Base-by-base conservation (phyloP, 225 moss, liverwort and hornwort genomes). In the Pseudoscleropodium purum region DNA sequence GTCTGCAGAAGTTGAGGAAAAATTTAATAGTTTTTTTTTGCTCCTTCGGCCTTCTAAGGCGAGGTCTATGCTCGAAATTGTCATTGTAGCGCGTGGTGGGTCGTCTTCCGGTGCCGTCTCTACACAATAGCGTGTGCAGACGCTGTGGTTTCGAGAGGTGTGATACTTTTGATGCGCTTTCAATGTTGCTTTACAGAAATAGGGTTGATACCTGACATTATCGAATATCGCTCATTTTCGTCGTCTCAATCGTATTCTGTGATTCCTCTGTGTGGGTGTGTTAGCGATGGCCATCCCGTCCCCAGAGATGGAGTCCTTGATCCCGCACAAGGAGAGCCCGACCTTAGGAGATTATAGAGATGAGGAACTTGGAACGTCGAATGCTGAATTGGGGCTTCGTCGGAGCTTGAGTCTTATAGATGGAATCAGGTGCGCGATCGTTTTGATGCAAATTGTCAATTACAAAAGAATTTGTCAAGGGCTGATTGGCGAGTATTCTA, bases 371-470 rank as follows among this genome's bases (percentile, higher is more conserved):
- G 90, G 51, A 83, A 61, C 76, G 47, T 77, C 85, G 79, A 88
- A 85, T 51, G 76, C 88, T 52, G 88, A 88, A 78, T 86, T 88
- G 21, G 93, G 92, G 21, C 94, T 94, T 80, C 91, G 91, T 59
- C 92, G 94, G 88, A 92, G 92, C 89, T 90, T 94, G 92, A 87
- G 92, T 64, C 91, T 94, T 85, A 8, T 93, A 41, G 94, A 94
- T 87, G 94, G 92, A 90, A 92, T 94, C 75, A 93, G 94, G 94
- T 94, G 79, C 86, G 72, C 75, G 70, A 69, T 39, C 65, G 30
- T 37, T 65, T 79, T 43, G 39, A 47, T 85, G 83, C 82, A 83
- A 84, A 64, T 81, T 79, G 29, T 17, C 29, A 24, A 45, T 64
- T 11, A 64, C 37, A 43, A 31, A 67, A 79, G 81, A 83, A 62